Conservation (phyloP, 177 flowering plant species). For the Vitis hybrid region DNA sequence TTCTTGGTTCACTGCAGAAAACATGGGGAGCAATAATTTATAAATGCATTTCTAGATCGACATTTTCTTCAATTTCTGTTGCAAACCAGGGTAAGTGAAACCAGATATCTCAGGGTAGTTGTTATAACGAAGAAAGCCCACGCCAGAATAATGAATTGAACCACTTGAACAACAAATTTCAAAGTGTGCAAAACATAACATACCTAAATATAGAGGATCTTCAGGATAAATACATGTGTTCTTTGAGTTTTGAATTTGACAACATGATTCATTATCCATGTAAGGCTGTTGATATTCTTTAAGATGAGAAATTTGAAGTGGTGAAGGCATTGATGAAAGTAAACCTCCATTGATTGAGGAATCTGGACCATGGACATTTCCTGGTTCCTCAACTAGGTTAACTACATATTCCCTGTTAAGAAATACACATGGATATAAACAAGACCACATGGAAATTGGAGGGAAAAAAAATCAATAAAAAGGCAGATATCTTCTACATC, state of each 20-base stretch:
- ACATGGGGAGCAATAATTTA: no score
- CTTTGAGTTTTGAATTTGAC: conserved; percentile 30
- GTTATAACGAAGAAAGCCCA: background rate
- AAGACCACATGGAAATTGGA: background rate
- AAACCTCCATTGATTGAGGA: conserved; percentile 72
- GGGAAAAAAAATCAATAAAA: background rate
- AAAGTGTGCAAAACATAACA: conserved; percentile 12
- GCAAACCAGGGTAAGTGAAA: background rate
- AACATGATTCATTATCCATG: conserved; percentile 27
- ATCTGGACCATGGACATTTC: conserved; percentile 81
- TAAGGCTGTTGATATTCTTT: conserved; percentile 17
- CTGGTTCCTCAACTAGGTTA: conserved; percentile 92
- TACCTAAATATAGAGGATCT: conserved; percentile 45
- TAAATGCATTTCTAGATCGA: no score
- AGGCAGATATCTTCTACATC: no score
- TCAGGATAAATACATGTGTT: conserved; percentile 23
- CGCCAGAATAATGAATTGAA: background rate
- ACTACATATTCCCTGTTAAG: conserved; percentile 87
- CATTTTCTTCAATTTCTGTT: no score
- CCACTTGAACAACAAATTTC: background rate
- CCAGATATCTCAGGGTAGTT: background rate
- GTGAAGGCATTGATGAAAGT: conserved; percentile 36
- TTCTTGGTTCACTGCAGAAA: no score
- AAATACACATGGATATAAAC: conserved; percentile 4
- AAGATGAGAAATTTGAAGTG: no score